Base-by-base conservation (phyloP, 768 basidiomycete genomes). In the Termitomyces sp. region DNA sequence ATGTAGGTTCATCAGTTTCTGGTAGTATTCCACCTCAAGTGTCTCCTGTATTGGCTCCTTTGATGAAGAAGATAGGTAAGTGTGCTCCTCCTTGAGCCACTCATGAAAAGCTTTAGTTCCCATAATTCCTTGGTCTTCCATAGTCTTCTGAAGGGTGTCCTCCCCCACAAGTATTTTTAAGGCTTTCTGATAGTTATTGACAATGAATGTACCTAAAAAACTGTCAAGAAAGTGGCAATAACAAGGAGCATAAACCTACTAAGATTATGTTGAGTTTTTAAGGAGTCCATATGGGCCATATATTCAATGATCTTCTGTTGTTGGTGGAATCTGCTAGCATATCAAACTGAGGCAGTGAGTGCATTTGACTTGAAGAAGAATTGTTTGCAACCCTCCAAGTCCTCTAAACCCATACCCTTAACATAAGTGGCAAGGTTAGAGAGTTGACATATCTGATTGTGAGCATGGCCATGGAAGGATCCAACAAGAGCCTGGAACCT, bases 371-470 rank as follows among this genome's bases (percentile, higher is more conserved):
- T 62, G 4, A 59, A 61, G 53, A 72, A 72, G 3, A 61, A 64
- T 1, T 64, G 59, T 47, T 72, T 67, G 50, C 69, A 71, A 9
- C 58, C 66, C 46, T 73, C 68, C 14, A 71, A 62, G 37, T 73
- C 70, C 39, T 71, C 69, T 0, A 69, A 56, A 1, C 72, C 71
- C 18, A 67, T 58, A 2, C 72, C 70, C n/a, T 69, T 61, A 12
- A 63, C 32, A 49, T 69, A 68, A 2, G 57, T 67, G 1, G 68
- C 57, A 18, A 66, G 64, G 30, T 62, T 49, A 4, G 20, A 33
- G 1, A 67, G 53, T 48, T 70, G 70, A 34, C 69, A 72, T 0
- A 65, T n/a, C n/a, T n/a, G n/a, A n/a, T n/a, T n/a, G n/a, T n/a
- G n/a, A n/a, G n/a, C n/a, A n/a, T n/a, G n/a, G n/a, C n/a, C n/a